Base-by-base conservation (phyloP, 2,329 filamentous ascomycete genomes). In the Periconia macrospinosa region DNA sequence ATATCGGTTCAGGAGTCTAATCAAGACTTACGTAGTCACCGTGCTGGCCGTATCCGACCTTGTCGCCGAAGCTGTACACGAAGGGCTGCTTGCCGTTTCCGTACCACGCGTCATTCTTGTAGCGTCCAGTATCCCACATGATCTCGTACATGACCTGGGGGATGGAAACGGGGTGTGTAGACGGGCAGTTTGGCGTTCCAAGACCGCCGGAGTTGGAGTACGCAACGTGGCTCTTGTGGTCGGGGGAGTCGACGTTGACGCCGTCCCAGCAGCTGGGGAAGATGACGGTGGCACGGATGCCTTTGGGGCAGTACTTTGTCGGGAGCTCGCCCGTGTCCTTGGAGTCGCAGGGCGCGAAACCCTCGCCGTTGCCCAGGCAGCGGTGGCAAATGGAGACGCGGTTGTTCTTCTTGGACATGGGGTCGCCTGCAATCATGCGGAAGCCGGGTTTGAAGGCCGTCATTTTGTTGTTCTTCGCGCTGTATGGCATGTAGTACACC, bases 401-500 rank as follows among this genome's bases (percentile, higher is more conserved):
- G 48, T 65, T 57, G 50, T 58, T 59, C 40, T 63, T 67, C 59
- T 65, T 68, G 43, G 51, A 20, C 47, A 51, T 56, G 2, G 84
- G 76, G 66, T 90, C 79, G 49, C 89, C 89, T 56, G 81, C 83
- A 54, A 92, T 66, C 78, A 92, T 90, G 68, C 86, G 83, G 63
- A 92, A 81, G 27, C 86, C 87, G 7, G 80, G 69, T 19, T 89
- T 89, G 78, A 91, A 92, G 13, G 88, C 79, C 15, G 86, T 79
- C 66, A 90, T 63, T 30, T 68, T 67, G 50, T 51, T 84, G 62
- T 87, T 83, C 53, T 85, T 55, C 35, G 65, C 87, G 45, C 83
- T 80, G 69, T 88, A 87, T 3, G 90, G 84, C 53, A 95, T 86
- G 74, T 96, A 97, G 80, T 97, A 96, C 2, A 70, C 63, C 0